phyloP scores from a whole-genome alignment of 2,329 filamentous ascomycete genomes.

The Fusarium subtropicale region DNA sequence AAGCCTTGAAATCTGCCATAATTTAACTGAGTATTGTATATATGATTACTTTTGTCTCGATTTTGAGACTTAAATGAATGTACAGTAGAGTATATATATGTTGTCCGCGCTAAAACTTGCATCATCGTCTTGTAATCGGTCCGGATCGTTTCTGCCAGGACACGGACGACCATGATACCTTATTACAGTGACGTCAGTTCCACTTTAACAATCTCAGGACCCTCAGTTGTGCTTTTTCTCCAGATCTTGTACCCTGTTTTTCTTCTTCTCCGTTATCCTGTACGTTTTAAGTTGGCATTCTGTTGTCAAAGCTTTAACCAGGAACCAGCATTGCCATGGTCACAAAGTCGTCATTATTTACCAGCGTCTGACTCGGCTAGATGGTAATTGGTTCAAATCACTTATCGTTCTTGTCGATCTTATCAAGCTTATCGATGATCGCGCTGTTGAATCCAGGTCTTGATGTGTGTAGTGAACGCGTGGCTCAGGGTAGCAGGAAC shows the following conservation, averaged over 20 bases:
- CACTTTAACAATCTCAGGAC: neutral
- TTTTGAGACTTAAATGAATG: accelerated
- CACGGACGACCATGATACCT: neutral
- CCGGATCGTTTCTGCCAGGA: neutral
- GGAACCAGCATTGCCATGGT: neutral
- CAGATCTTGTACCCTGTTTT: neutral
- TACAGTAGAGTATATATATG: neutral
- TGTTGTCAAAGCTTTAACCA: neutral
- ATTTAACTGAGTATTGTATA: neutral
- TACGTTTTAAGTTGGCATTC: neutral
- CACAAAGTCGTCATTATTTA: neutral
- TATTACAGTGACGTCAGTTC: constrained; percentile 4
- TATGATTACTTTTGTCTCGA: accelerated
- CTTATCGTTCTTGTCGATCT: neutral
- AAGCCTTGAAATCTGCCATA: neutral
- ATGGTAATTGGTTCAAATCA: neutral
- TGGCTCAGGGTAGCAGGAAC: too few relatives aligned
- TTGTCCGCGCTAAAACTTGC: neutral
- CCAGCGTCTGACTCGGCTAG: neutral
- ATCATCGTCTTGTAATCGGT: neutral
- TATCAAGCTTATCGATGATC: neutral
- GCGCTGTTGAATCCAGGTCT: too few relatives aligned
- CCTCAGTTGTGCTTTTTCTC: neutral
- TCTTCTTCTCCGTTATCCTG: neutral
- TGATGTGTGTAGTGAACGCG: too few relatives aligned